Base-by-base conservation (phyloP, 139 green algal genomes). In the Chlamydomonas incerta region DNA sequence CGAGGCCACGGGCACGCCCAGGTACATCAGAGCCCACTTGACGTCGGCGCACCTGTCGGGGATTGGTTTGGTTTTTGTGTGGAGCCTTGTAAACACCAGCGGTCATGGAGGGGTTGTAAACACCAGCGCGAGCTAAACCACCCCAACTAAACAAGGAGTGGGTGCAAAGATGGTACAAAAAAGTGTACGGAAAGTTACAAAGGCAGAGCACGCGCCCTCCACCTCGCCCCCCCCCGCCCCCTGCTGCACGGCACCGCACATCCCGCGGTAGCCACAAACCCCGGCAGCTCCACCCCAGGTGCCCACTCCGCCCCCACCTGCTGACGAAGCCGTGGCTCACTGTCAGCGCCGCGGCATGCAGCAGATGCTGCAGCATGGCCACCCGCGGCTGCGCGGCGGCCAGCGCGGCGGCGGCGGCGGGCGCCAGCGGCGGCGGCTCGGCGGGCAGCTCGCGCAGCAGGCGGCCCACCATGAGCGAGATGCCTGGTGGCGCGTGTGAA, bases 301-400 rank as follows among this genome's bases (percentile, higher is more conserved):
- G 24, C 26, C 65, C 47, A 21, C 72, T 13, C 50, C 47, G 8
- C 46, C 2, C 85, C 11, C 41, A 87, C 87, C 87, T 84, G 23
- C 81, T 88, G n/a, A 93, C 79, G 58, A 93, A 88, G 46, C 86
- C 88, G 66, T 93, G 88, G 1, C 88, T 52, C 15, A 93, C 79
- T 10, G 83, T 91, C 4, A 91, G 81, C 13, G 72, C 77, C 26
- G 80, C 77, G 31, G 87, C 88, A 8, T 87, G 41, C 79, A 93
- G 74, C 77, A 93, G 86, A 52, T 89, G 86, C 50, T 79, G 81
- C 72, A 92, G 58, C n/a, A 82, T 82, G 24, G 60, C 26, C 60
- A 66, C 60, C 24, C 60, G 60, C 1, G 60, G 60, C 24, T 11
- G 17, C 17, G 60, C n/a, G 31, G 31, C 71, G 26, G 60, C 60